These are phyloP conservation scores for Farysia itapuensis DNA, from an alignment of 1,284 basidiomycete genomes.

Conservation along the genomic window DNA sequence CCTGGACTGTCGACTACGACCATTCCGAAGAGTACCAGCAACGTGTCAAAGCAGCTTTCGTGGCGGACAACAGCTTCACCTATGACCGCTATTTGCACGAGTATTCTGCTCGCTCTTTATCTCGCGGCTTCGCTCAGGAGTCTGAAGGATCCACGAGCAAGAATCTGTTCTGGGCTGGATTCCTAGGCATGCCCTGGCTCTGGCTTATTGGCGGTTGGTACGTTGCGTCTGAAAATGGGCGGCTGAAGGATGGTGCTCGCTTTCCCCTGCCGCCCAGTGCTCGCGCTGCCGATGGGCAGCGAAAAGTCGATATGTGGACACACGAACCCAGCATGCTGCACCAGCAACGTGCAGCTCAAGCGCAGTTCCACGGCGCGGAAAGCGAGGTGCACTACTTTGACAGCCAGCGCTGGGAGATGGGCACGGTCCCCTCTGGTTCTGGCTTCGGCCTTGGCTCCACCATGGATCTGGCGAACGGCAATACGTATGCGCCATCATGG, in stretches of 20 bases:
- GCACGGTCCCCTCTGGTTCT: slow-evolving; percentile 5
- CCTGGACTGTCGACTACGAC: slow-evolving; percentile 1
- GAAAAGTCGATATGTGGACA: slow-evolving; percentile 35
- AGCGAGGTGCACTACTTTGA: too few relatives aligned
- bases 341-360: slow-evolving; percentile 6
- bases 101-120: too few relatives aligned
- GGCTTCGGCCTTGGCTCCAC: slow-evolving; percentile 4
- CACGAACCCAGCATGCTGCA: slow-evolving; percentile 37
- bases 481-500: slow-evolving; percentile 14
- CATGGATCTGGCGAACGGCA: slow-evolving; percentile 1
- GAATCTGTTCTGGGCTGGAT: slow-evolving; percentile 49
- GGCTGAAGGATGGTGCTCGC: too few relatives aligned
- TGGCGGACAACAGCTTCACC: too few relatives aligned
- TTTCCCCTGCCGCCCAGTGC: slow-evolving; percentile 7
- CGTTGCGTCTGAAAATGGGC: slow-evolving; percentile 19
- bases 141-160: too few relatives aligned
- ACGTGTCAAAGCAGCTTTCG: too few relatives aligned
- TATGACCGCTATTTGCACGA: too few relatives aligned
- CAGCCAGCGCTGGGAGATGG: too few relatives aligned
- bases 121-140: too few relatives aligned
- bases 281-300: neutral
- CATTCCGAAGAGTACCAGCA: slow-evolving; percentile 2
- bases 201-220: slow-evolving; percentile 54
- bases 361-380: neutral
- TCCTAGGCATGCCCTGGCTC: slow-evolving; percentile 53